A percentile compares a stretch with the other conserved stretches of the same genome.
phyloP scores from a whole-genome alignment of 1,284 basidiomycete genomes.

The Schizophyllum commune region DNA sequence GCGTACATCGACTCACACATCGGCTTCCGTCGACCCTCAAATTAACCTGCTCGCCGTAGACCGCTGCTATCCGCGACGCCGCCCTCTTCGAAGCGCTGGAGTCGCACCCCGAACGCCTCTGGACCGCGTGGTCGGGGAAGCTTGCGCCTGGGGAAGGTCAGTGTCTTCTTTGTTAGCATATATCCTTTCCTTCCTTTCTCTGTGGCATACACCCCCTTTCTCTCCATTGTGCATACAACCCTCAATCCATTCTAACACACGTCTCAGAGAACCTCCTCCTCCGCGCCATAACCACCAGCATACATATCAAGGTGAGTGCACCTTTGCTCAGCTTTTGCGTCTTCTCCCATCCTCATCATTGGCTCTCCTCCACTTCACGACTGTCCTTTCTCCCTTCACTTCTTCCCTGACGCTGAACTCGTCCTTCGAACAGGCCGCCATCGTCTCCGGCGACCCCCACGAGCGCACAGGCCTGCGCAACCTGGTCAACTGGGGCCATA shows the following conservation, averaged over 20 bases:
- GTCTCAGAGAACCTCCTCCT: not conserved
- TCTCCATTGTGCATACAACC: too few species aligned
- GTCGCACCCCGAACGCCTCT: constrained; percentile 76
- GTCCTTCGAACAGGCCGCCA: constrained; percentile 91
- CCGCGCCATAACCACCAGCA: not conserved
- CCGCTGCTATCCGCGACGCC: constrained; percentile 94
- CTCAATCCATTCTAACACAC: not conserved
- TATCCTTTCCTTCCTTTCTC: too few species aligned
- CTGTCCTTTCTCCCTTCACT: too few species aligned
- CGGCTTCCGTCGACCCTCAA: too few species aligned
- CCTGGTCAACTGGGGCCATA: constrained; percentile 96
- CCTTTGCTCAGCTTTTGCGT: too few species aligned
- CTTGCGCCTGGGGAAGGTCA: not conserved
- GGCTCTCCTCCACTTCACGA: too few species aligned
- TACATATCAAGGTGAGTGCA: constrained; percentile 57
- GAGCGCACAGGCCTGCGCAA: constrained; percentile 87
- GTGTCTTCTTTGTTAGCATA: not conserved
- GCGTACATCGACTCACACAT: too few species aligned
- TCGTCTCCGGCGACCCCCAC: constrained; percentile 91
- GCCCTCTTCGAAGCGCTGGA: constrained; percentile 82
- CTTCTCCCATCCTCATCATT: too few species aligned
- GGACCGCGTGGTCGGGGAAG: constrained; percentile 18
- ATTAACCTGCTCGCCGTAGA: constrained; percentile 39
- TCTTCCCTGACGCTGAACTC: too few species aligned
- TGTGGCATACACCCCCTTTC: too few species aligned